Conservation (phyloP, 148 eudicot genomes). For the Polygonum maritimum region DNA sequence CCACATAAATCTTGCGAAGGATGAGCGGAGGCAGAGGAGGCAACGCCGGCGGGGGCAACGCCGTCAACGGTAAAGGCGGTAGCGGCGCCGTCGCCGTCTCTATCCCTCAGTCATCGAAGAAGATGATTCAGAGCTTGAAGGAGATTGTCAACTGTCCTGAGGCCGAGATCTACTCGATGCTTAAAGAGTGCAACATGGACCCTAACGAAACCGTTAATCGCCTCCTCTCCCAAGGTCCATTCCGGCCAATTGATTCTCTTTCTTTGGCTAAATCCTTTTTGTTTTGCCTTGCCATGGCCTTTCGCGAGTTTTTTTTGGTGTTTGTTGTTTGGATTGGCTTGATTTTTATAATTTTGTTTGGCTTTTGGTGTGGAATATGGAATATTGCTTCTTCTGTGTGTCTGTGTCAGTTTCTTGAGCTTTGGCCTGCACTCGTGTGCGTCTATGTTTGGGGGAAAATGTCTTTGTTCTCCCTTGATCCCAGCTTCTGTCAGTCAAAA, state of each 20-base stretch:
- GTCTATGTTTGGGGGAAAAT: background rate
- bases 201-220: constrained; percentile 85
- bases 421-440: background rate
- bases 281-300: constrained; percentile 7
- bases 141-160: constrained; percentile 86
- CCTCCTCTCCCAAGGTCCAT: constrained; percentile 74
- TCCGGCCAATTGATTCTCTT: background rate
- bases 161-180: constrained; percentile 79
- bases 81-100: constrained; percentile 21
- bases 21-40: constrained; percentile 1
- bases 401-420: background rate
- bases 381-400: background rate
- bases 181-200: constrained; percentile 96
- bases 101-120: constrained; percentile 55
- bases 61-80: constrained; percentile 19
- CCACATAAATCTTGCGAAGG: background rate
- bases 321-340: background rate
- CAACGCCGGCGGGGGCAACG: constrained; percentile 5
- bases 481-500: background rate
- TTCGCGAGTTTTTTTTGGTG: background rate
- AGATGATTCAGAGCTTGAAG: constrained; percentile 67
- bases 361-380: background rate
- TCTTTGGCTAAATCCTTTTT: background rate
- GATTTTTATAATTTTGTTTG: background rate
- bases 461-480: background rate